Percentiles rank a stretch among this genome's conserved stretches.
These are phyloP conservation scores for Colletotrichum truncatum DNA, from an alignment of 2,329 filamentous ascomycete genomes.

Conservation along the genomic window DNA sequence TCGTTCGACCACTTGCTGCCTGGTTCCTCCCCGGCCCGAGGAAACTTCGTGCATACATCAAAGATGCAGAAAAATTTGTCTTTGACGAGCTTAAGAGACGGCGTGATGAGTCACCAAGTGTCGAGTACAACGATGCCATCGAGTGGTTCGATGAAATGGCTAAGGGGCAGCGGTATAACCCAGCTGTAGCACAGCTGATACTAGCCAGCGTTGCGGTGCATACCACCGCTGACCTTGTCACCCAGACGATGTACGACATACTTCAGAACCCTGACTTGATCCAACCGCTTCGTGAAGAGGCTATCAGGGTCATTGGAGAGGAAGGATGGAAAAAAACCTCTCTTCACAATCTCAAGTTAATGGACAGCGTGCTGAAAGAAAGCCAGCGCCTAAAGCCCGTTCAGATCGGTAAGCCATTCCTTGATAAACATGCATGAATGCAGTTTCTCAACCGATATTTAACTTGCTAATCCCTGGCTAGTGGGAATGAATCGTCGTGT, in stretches of 20 bases:
- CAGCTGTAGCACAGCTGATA: not conserved
- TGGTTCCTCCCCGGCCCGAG: constrained; percentile 47
- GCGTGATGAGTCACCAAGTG: not conserved
- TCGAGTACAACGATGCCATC: not conserved
- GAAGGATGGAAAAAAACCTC: not conserved
- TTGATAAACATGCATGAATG: no score
- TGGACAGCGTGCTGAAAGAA: constrained; percentile 11
- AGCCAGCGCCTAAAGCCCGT: not conserved
- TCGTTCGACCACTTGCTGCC: constrained; percentile 50
- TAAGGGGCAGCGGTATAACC: not conserved
- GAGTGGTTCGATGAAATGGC: constrained; percentile 6
- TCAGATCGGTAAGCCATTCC: not conserved
- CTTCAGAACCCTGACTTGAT: not conserved
- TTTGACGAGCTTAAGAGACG: not conserved
- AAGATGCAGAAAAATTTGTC: not conserved
- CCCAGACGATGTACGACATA: not conserved
- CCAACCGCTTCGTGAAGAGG: not conserved
- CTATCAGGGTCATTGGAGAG: not conserved
- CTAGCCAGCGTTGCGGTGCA: not conserved
- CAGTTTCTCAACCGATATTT: no score
- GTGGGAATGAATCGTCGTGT: not conserved
- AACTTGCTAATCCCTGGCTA: no score
- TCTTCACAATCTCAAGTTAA: not conserved
- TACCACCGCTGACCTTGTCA: constrained; percentile 1
- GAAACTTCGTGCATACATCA: not conserved